Percentiles rank a stretch among this genome's conserved stretches.
These are phyloP conservation scores for Erysimum cheiranthoides DNA, from an alignment of 345 rosid genomes.

Conservation along the genomic window DNA sequence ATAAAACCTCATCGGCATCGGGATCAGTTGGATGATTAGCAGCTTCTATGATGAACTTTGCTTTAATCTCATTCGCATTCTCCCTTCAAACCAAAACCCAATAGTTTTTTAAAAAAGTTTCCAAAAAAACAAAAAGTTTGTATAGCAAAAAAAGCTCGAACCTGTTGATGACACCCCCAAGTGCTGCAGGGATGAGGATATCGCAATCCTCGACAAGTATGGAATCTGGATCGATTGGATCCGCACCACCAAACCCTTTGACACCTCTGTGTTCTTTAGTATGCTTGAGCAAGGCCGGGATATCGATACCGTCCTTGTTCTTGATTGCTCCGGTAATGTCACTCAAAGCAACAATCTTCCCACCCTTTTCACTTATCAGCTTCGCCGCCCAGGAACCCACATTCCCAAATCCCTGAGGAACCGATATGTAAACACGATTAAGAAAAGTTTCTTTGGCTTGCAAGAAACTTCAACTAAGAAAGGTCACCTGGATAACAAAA, in stretches of 20 bases:
- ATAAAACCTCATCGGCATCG: constrained; percentile 81
- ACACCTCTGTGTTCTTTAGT: constrained; percentile 71
- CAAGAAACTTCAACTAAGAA: neutral
- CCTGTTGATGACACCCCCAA: constrained; percentile 97
- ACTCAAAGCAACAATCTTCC: constrained; percentile 85
- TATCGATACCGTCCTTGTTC: constrained; percentile 85
- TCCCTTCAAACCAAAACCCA: constrained; percentile 56
- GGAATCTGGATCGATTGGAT: constrained; percentile 61
- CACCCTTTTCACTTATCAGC: constrained; percentile 76
- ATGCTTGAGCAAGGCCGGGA: constrained; percentile 67
- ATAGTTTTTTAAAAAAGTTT: neutral
- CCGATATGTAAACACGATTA: neutral
- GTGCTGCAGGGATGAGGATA: constrained; percentile 94
- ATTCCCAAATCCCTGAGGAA: constrained; percentile 86
- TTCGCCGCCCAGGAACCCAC: constrained; percentile 99
- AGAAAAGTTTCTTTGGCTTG: neutral
- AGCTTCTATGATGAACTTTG: constrained; percentile 90
- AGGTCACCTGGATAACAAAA: constrained; percentile 78
- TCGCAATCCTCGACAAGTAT: constrained; percentile 87
- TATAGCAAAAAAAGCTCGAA: constrained; percentile 39
- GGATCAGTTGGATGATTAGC: constrained; percentile 99
- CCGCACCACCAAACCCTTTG: constrained; percentile 76
- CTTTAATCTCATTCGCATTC: constrained; percentile 85
- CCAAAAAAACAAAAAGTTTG: neutral
- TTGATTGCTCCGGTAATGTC: constrained; percentile 89